phyloP scores from a whole-genome alignment of 139 green algal genomes.

The Dunaliella primolecta region DNA sequence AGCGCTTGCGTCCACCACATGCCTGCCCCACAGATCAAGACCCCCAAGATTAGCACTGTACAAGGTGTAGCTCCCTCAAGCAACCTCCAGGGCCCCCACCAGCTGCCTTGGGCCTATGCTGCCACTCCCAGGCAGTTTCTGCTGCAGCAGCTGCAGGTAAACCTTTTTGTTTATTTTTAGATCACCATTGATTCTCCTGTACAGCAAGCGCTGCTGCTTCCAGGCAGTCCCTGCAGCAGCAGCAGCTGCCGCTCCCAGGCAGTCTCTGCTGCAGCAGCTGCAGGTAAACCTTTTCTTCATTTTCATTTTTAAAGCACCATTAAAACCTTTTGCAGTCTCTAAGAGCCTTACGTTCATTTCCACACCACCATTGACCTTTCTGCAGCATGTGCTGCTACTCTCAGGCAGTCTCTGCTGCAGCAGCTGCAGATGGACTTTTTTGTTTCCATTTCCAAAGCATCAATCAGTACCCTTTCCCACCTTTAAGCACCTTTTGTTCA shows the following conservation, averaged over 20 bases:
- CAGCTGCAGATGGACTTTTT: neutral
- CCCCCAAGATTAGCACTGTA: neutral
- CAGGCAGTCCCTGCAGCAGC: too few species aligned
- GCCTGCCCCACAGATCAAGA: constrained; percentile 11
- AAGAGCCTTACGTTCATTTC: too few species aligned
- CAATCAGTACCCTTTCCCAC: too few species aligned
- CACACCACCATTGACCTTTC: too few species aligned
- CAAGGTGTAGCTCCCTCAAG: neutral
- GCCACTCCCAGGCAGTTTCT: neutral
- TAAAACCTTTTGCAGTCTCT: too few species aligned
- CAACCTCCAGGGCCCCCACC: neutral
- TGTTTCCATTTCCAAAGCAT: too few species aligned
- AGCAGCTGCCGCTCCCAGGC: neutral
- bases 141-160: neutral
- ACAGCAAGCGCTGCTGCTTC: too few species aligned
- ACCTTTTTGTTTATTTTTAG: too few species aligned
- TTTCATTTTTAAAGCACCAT: too few species aligned
- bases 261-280: neutral
- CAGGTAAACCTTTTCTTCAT: neutral
- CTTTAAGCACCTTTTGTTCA: too few species aligned
- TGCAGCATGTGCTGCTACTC: neutral
- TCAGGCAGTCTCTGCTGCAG: neutral
- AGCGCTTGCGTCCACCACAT: too few species aligned
- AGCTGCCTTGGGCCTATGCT: neutral
- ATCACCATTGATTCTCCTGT: too few species aligned